Evolutionary conservation across 2,329 filamentous ascomycete genomes (phyloP).

Genomic region (Cladosporium sp.): DNA sequence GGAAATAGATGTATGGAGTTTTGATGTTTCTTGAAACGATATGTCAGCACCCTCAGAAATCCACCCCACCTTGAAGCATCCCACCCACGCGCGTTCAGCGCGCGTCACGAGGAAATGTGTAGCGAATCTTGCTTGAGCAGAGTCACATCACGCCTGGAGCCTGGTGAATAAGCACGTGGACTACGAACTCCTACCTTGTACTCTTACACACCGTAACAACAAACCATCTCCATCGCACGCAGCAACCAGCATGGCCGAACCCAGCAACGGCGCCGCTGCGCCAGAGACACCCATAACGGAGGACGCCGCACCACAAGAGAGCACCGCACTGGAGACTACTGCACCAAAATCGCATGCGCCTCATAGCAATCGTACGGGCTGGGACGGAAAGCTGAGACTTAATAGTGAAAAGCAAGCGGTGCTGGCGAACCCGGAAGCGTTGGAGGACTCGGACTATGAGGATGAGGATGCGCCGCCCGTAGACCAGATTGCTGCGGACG

Average conservation of each 20-base stretch:
- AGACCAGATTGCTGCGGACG: conserved; percentile 75
- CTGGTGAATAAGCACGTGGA: background rate
- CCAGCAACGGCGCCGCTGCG: conserved; percentile 4
- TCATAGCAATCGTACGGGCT: conserved; percentile 47
- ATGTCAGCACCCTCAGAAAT: background rate
- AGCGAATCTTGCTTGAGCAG: background rate
- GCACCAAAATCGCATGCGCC: conserved; percentile 16
- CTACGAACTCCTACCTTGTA: background rate
- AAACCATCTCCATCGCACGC: background rate
- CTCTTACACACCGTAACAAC: background rate
- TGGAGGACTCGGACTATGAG: conserved; percentile 82
- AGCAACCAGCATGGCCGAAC: conserved; percentile 1
- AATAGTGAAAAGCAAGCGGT: conserved; percentile 57
- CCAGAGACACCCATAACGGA: background rate
- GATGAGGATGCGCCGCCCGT: conserved; percentile 64
- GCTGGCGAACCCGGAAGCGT: conserved; percentile 72
- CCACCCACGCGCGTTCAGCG: background rate
- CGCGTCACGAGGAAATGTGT: background rate
- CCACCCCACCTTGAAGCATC: background rate
- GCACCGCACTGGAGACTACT: background rate
- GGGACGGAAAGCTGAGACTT: conserved; percentile 79
- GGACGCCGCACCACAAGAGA: background rate
- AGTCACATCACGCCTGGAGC: background rate
- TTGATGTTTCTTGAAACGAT: background rate
- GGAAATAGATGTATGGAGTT: background rate